phyloP scores from a whole-genome alignment of 352 stramenopile species.

The Globisporangium acanthophoron region DNA sequence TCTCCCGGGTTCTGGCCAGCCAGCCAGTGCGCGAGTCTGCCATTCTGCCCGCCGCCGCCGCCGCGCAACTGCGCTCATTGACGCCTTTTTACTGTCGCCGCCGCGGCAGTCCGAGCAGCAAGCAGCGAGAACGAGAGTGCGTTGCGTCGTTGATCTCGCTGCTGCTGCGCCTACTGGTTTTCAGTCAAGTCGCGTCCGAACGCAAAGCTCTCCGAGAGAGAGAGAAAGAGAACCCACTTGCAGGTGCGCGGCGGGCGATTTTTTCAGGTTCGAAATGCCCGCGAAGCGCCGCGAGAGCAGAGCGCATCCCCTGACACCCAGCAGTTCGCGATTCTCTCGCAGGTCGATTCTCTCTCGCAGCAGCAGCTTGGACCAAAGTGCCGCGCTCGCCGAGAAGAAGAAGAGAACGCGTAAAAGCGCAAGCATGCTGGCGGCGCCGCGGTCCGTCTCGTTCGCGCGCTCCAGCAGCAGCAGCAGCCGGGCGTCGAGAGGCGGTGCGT shows the following conservation, averaged over 20 bases:
- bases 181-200: neutral
- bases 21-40: neutral
- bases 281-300: neutral
- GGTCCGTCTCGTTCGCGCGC: slow-evolving; percentile 3
- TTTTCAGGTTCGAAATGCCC: neutral
- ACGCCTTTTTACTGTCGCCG: neutral
- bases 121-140: no score
- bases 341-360: no score
- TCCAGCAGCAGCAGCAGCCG: neutral
- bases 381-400: neutral
- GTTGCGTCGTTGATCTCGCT: no score
- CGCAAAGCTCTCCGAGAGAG: neutral
- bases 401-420: neutral
- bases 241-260: neutral
- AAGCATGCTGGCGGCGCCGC: neutral
- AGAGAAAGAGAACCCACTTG: neutral
- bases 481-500: neutral
- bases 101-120: neutral
- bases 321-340: neutral
- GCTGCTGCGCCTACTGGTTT: neutral
- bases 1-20: neutral
- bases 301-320: neutral
- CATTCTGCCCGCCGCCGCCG: no score
- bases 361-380: no score
- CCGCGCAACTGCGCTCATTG: neutral